Percentiles rank a stretch among this genome's conserved stretches.
phyloP scores from a whole-genome alignment of 371 early-diverging fungal species.

The Mucor circinelloides region DNA sequence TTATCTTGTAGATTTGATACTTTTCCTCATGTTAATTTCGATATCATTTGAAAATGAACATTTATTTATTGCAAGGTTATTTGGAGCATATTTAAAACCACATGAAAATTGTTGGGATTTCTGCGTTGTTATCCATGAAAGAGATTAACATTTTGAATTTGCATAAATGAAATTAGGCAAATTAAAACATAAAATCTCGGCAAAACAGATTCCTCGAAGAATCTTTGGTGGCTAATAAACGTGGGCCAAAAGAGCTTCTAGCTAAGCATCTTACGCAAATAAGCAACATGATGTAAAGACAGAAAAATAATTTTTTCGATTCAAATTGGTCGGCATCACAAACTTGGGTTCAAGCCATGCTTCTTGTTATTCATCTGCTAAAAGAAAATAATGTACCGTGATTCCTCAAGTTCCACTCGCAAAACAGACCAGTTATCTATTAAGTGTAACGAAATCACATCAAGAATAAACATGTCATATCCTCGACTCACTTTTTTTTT shows the following conservation, averaged over 20 bases:
- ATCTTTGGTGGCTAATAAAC: neutral
- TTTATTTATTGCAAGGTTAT: neutral
- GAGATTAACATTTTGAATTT: neutral
- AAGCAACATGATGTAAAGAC: neutral
- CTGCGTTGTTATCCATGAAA: neutral
- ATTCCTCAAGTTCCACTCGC: neutral
- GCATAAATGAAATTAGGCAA: neutral
- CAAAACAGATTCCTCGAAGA: neutral
- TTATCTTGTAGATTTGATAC: neutral
- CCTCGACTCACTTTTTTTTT: neutral
- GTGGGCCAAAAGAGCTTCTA: neutral
- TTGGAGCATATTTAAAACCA: neutral
- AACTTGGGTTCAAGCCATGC: neutral
- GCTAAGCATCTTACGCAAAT: neutral
- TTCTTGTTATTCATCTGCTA: neutral
- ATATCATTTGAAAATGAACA: neutral
- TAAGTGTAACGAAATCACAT: neutral
- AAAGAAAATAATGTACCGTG: neutral
- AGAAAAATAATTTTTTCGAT: neutral
- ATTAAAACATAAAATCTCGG: neutral
- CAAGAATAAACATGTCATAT: neutral
- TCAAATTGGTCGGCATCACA: neutral
- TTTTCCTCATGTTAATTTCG: neutral
- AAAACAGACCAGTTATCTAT: neutral
- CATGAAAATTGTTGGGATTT: neutral